Base-by-base conservation (phyloP, 306 rosid species). In the Dryas octopetala region DNA sequence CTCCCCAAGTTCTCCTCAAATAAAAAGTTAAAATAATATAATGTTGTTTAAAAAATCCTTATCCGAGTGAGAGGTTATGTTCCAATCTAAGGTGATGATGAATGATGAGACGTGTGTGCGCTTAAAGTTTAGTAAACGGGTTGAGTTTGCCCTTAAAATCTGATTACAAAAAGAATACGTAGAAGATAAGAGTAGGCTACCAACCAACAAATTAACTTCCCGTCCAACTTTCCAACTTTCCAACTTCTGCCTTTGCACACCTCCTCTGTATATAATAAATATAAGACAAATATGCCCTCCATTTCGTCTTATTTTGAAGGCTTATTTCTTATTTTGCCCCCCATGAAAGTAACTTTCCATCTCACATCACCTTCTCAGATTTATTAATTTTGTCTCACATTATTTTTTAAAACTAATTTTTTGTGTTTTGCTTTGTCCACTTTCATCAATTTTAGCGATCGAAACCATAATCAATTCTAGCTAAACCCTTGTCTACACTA, bases 171-270 rank as follows among this genome's bases (percentile, higher is more conserved):
- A 49, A 64, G 74, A 78, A 78, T 75, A 77, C 84, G 70, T 80
- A 69, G 59, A 44, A 62, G 79, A 85, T 79, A 79, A 84, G 89
- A 71, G 89, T 85, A 83, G 91, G 97, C 86, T 89, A 86, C 91
- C 92, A 83, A 91, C 88, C 76, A 66, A 46, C 82, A 82, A 53
- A 86, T 70, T 79, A 78, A 76, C 85, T 80, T 80, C 90, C 82
- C 83, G 73, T 83, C 85, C 79, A 88, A 68, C 83, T 78, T 78
- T 83, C 85, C 79, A 88, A 68, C 83, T 78, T 78, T 87, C 78
- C 83, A 51, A 75, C 80, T 50, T 43, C 74, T 70, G 52, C 64
- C 76, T 70, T 74, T 77, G 38, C 8, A 71, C 52, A 78, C 76
- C 77, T 73, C 43, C 48, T 46, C 52, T 46, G 3, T 6, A 13